Percentiles rank a stretch among this genome's conserved stretches.
Conservation (phyloP, 768 basidiomycete species). For the Tylopilus balloui region DNA sequence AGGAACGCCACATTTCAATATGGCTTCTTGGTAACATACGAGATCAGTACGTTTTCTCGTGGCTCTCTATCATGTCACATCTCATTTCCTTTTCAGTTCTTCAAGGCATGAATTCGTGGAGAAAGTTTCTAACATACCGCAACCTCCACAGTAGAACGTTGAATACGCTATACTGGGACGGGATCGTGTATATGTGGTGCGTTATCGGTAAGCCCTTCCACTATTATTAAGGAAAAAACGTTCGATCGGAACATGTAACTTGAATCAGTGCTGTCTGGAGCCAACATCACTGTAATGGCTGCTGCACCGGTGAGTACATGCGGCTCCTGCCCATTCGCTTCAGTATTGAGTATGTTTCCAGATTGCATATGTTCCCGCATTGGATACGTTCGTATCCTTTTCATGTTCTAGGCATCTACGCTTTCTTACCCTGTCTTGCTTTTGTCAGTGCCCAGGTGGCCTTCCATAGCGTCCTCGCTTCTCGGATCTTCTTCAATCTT, state of each 20-base stretch:
- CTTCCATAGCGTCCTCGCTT: constrained; percentile 23
- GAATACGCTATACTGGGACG: constrained; percentile 26
- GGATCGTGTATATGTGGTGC: constrained; percentile 25
- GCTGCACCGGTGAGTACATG: constrained; percentile 19
- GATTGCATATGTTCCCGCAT: constrained; percentile 13
- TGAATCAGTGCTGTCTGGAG: constrained; percentile 10
- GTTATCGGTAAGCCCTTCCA: constrained; percentile 13
- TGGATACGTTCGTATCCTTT: constrained; percentile 21
- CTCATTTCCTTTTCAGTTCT: constrained; percentile 16
- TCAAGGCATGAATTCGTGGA: constrained; percentile 24
- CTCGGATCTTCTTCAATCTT: constrained; percentile 29
- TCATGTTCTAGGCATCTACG: too few relatives aligned
- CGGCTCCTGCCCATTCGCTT: not conserved
- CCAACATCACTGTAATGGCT: constrained; percentile 14
- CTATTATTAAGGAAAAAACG: not conserved
- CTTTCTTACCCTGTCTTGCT: constrained; percentile 13
- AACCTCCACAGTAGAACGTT: constrained; percentile 11
- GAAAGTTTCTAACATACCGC: constrained; percentile 23
- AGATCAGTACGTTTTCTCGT: constrained; percentile 15
- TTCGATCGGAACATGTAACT: not conserved
- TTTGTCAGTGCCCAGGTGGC: constrained; percentile 27
- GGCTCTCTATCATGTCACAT: not conserved
- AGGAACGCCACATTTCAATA: constrained; percentile 13
- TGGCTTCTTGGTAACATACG: constrained; percentile 17
- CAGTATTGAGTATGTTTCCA: not conserved